phyloP scores from a whole-genome alignment of 495 filamentous ascomycete genomes.

The Penicillium argentinense region DNA sequence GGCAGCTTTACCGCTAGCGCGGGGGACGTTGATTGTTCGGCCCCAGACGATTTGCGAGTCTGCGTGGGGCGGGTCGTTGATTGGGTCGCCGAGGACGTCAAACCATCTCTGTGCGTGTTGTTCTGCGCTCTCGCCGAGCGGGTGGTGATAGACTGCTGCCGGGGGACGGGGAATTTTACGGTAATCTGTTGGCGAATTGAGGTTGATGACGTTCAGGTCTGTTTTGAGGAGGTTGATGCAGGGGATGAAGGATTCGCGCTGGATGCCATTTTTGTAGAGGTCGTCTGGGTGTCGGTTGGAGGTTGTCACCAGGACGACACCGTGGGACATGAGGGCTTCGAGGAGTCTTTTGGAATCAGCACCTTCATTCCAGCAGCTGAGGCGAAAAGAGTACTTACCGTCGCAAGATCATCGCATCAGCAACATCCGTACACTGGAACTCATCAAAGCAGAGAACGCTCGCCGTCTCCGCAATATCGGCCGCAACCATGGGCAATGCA shows the following conservation, averaged over 20 bases:
- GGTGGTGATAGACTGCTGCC: conserved; percentile 88
- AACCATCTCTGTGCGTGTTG: conserved; percentile 94
- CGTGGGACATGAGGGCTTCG: conserved; percentile 88
- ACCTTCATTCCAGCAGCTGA: too few species aligned
- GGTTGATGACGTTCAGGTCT: conserved; percentile 82
- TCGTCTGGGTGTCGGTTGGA: conserved; percentile 97
- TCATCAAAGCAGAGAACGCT: conserved; percentile 97
- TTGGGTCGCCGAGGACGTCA: conserved; percentile 81
- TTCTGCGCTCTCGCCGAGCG: conserved; percentile 72
- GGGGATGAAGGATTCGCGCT: conserved; percentile 91
- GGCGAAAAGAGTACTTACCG: conserved; percentile 53
- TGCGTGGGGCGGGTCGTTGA: conserved; percentile 71
- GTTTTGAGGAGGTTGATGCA: conserved; percentile 89
- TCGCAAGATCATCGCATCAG: conserved; percentile 96
- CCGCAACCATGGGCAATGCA: conserved; percentile 87
- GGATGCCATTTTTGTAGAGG: conserved; percentile 96
- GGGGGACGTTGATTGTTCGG: conserved; percentile 80
- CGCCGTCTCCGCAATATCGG: conserved; percentile 80
- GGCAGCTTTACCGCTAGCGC: conserved; percentile 83
- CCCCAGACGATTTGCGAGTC: conserved; percentile 92
- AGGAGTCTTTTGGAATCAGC: conserved; percentile 58
- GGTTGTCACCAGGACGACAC: conserved; percentile 93
- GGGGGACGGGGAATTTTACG: conserved; percentile 93
- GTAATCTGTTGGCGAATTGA: conserved; percentile 95
- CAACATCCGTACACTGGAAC: conserved; percentile 98